These are phyloP conservation scores for Euphrasia confusa DNA, from an alignment of 257 asterid genomes.

Conservation along the genomic window DNA sequence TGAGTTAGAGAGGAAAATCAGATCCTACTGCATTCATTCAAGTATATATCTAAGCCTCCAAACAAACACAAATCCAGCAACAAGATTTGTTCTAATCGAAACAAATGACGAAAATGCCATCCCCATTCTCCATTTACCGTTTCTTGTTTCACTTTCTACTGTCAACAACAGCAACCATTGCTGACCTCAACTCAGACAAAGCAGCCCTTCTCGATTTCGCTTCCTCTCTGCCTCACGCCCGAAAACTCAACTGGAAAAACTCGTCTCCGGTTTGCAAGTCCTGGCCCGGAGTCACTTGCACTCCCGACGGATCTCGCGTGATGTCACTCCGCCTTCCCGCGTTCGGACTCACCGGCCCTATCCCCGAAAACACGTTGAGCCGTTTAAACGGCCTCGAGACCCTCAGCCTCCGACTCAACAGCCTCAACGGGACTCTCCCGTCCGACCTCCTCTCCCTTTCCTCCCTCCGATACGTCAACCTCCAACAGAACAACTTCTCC, in stretches of 20 bases:
- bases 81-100: no score
- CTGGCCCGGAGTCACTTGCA: constrained; percentile 68
- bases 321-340: constrained; percentile 65
- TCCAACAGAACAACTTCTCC: constrained; percentile 54
- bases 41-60: background rate
- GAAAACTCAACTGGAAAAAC: constrained; percentile 50
- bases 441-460: constrained; percentile 57
- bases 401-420: constrained; percentile 65
- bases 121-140: background rate
- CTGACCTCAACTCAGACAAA: constrained; percentile 57
- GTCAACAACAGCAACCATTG: constrained; percentile 13
- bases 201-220: constrained; percentile 71
- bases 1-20: constrained; percentile 35
- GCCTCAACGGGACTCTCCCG: constrained; percentile 54
- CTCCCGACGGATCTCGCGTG: constrained; percentile 38
- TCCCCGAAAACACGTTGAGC: constrained; percentile 59
- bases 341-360: constrained; percentile 55
- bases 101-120: background rate
- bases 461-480: constrained; percentile 54
- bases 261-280: constrained; percentile 45
- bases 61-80: no score
- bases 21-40: background rate
- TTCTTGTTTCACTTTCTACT: constrained; percentile 18
- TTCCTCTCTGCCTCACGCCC: constrained; percentile 44
- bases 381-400: constrained; percentile 52